Conservation (phyloP, 2,329 filamentous ascomycete species). For the Coleophoma crateriformis region DNA sequence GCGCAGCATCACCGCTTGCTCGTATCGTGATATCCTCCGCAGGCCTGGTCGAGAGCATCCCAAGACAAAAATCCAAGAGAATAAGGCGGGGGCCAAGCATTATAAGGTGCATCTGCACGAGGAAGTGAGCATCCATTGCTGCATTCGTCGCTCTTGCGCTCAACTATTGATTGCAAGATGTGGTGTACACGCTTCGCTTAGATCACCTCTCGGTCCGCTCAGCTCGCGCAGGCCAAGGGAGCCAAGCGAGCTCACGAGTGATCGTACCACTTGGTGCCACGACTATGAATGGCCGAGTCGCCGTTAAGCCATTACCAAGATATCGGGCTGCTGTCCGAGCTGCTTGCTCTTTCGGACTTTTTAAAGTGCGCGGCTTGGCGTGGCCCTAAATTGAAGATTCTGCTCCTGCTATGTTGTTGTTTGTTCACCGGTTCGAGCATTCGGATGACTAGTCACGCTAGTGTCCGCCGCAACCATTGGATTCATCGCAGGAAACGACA, state of each 20-base stretch:
- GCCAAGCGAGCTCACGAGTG: neutral
- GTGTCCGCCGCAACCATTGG: neutral
- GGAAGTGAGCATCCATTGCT: neutral
- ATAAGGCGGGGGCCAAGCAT: neutral
- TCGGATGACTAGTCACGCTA: neutral
- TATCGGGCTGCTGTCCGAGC: neutral
- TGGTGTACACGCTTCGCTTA: neutral
- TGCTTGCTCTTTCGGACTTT: no score
- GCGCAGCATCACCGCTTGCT: no score
- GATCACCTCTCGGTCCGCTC: neutral
- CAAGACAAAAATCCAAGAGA: neutral
- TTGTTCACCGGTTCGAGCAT: neutral
- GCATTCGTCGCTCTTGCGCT: no score
- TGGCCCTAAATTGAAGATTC: neutral
- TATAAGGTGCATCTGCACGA: neutral
- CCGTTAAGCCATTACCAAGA: neutral
- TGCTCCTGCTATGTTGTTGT: neutral
- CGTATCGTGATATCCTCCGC: no score
- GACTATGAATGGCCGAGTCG: neutral
- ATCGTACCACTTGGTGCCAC: neutral
- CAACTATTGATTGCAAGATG: no score
- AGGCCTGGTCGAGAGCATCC: neutral
- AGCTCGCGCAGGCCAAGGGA: neutral
- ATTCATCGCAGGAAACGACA: no score
- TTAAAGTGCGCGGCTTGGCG: no score